These are phyloP conservation scores for Lotmaria passim DNA, from an alignment of 208 protist species.

Conservation along the genomic window DNA sequence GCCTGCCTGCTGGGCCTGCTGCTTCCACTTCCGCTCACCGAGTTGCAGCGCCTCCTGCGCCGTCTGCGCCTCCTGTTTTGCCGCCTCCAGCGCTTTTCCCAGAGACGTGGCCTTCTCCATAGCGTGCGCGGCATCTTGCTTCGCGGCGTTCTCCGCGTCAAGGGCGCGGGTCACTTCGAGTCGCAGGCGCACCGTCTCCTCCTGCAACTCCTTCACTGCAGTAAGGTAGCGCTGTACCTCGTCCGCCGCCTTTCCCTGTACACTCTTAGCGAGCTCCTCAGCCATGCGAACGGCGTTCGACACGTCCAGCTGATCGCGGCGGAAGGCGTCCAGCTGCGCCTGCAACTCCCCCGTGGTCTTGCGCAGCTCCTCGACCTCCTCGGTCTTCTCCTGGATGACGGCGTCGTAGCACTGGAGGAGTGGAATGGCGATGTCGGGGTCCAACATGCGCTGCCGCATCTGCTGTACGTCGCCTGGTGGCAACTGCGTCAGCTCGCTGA, in stretches of 20 bases:
- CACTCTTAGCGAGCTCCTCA: constrained; percentile 61
- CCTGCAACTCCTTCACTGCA: constrained; percentile 34
- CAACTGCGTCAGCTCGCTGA: constrained; percentile 78
- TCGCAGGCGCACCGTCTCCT: constrained; percentile 36
- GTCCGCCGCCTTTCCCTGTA: constrained; percentile 38
- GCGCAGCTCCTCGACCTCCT: constrained; percentile 49
- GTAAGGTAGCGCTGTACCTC: constrained; percentile 39
- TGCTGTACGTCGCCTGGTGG: constrained; percentile 62
- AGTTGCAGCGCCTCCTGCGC: constrained; percentile 23
- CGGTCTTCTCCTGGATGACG: constrained; percentile 72
- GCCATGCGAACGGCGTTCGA: constrained; percentile 51
- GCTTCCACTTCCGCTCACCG: constrained; percentile 27
- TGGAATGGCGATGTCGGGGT: constrained; percentile 84
- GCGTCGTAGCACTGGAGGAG: constrained; percentile 89
- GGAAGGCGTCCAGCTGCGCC: constrained; percentile 27
- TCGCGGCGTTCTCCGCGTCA: constrained; percentile 34
- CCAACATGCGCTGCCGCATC: constrained; percentile 72
- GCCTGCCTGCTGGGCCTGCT: constrained; percentile 27
- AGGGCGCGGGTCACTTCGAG: constrained; percentile 46
- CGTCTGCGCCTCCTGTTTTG: constrained; percentile 23
- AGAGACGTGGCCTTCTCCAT: constrained; percentile 4
- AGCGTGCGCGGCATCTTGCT: constrained; percentile 19
- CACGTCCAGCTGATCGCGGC: constrained; percentile 43
- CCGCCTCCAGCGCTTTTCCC: constrained; percentile 28
- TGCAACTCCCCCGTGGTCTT: constrained; percentile 39